Evolutionary conservation across 805 yeast genomes (phyloP).

Genomic region (Hanseniaspora opuntiae): DNA sequence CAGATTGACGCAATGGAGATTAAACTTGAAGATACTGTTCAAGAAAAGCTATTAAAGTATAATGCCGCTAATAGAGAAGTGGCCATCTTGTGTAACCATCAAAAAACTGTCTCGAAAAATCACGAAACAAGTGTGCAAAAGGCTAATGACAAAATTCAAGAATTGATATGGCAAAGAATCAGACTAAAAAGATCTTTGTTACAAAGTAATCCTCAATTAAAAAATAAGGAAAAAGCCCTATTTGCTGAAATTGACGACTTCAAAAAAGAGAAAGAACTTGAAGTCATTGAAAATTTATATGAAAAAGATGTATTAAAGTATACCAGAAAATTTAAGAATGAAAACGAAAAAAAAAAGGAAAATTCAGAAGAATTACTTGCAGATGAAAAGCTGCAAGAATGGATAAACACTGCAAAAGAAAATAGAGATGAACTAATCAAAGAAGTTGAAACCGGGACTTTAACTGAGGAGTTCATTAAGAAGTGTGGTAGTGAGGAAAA

Average conservation of each 20-base stretch:
- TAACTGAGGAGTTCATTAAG: constrained; percentile 40
- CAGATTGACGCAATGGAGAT: constrained; percentile 59
- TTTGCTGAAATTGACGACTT: constrained; percentile 59
- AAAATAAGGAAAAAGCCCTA: constrained; percentile 34
- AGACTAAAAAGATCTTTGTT: constrained; percentile 59
- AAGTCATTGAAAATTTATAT: constrained; percentile 45
- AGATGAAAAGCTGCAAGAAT: constrained; percentile 44
- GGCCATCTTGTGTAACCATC: constrained; percentile 93
- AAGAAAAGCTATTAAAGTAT: constrained; percentile 73
- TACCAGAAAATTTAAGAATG: constrained; percentile 54
- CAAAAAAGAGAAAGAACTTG: constrained; percentile 46
- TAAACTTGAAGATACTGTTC: constrained; percentile 72
- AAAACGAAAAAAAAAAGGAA: constrained; percentile 55
- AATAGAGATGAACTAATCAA: constrained; percentile 35
- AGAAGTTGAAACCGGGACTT: constrained; percentile 42
- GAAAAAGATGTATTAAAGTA: constrained; percentile 55
- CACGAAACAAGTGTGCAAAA: constrained; percentile 73
- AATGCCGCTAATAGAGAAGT: constrained; percentile 94
- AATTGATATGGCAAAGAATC: constrained; percentile 72
- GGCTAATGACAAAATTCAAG: constrained; percentile 63
- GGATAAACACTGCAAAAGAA: constrained; percentile 43
- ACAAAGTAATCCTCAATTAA: constrained; percentile 43
- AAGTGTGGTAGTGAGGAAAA: constrained; percentile 48
- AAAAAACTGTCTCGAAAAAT: constrained; percentile 74
- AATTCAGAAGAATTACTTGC: constrained; percentile 44